These are phyloP conservation scores for Collybiopsis confluens DNA, from an alignment of 768 basidiomycete genomes.

Conservation along the genomic window DNA sequence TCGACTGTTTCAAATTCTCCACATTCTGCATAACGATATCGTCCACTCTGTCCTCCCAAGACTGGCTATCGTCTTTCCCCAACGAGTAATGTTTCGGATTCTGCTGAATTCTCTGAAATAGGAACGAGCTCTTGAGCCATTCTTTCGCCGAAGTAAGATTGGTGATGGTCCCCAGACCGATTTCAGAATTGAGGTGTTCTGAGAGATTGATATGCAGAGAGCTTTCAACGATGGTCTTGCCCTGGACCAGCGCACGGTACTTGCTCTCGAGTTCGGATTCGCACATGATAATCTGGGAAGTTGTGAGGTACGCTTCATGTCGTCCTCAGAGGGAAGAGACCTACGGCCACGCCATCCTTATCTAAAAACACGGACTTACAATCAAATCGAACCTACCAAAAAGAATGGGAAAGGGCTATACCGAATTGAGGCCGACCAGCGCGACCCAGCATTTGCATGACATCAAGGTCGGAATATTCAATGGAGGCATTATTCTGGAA, in stretches of 20 bases:
- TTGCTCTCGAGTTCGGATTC: constrained; percentile 68
- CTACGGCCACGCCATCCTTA: constrained; percentile 76
- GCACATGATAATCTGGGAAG: constrained; percentile 83
- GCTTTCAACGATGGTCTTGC: constrained; percentile 79
- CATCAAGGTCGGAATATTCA: constrained; percentile 90
- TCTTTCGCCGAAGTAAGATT: constrained; percentile 62
- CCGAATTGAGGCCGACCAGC: constrained; percentile 94
- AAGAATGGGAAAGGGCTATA: too few species aligned
- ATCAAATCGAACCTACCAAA: too few species aligned
- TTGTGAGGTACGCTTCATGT: too few species aligned
- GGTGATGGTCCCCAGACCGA: constrained; percentile 81
- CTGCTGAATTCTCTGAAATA: constrained; percentile 79
- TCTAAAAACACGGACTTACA: too few species aligned
- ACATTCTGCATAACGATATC: constrained; percentile 71
- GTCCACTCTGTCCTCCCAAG: constrained; percentile 70
- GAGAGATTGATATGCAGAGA: constrained; percentile 76
- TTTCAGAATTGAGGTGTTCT: constrained; percentile 94
- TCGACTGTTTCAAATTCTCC: constrained; percentile 50
- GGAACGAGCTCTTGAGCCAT: constrained; percentile 84
- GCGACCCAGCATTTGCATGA: constrained; percentile 95
- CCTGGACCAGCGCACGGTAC: constrained; percentile 65
- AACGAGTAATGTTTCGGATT: constrained; percentile 79
- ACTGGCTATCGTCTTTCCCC: constrained; percentile 47
- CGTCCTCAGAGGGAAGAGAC: too few species aligned
- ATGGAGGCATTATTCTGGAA: constrained; percentile 65